A percentile compares a stretch with the other conserved stretches of the same genome.
Evolutionary conservation across 2,329 filamentous ascomycete species (phyloP).

Genomic region (Cadophora sp.): DNA sequence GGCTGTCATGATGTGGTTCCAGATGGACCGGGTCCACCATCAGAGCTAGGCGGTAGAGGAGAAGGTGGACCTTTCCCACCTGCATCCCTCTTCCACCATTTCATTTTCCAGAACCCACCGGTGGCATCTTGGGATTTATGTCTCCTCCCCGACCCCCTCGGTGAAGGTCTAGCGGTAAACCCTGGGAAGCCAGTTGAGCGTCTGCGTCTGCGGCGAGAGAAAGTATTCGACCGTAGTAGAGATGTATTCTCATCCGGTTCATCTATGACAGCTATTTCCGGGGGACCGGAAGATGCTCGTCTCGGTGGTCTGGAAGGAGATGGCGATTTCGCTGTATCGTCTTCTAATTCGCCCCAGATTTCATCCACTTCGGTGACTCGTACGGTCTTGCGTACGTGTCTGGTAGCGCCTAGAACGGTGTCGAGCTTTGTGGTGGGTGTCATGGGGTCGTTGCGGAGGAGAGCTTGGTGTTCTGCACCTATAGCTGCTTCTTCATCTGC

Average conservation of each 20-base stretch:
- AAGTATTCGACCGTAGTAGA: constrained; percentile 36
- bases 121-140: constrained; percentile 57
- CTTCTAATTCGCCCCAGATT: constrained; percentile 89
- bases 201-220: constrained; percentile 52
- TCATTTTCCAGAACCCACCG: constrained; percentile 59
- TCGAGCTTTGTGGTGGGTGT: constrained; percentile 44
- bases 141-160: constrained; percentile 36
- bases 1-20: constrained; percentile 5
- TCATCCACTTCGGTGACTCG: constrained; percentile 69
- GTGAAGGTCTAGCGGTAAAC: constrained; percentile 57
- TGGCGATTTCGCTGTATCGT: constrained; percentile 59
- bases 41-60: constrained; percentile 21
- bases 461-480: constrained; percentile 41
- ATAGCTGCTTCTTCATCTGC: constrained; percentile 45
- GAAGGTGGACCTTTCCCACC: constrained; percentile 35
- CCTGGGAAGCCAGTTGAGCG: constrained; percentile 69
- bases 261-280: constrained; percentile 19
- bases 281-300: constrained; percentile 27
- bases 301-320: constrained; percentile 37
- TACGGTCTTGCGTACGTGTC: constrained; percentile 40
- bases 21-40: constrained; percentile 28
- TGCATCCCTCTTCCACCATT: constrained; percentile 56
- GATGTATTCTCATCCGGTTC: constrained; percentile 40
- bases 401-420: constrained; percentile 41
- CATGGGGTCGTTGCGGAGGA: constrained; percentile 43